Evolutionary conservation across 371 early-diverging fungal genomes (phyloP), one percentile per base, ranked within the genome.

Genomic region (Circinella minor): DNA sequence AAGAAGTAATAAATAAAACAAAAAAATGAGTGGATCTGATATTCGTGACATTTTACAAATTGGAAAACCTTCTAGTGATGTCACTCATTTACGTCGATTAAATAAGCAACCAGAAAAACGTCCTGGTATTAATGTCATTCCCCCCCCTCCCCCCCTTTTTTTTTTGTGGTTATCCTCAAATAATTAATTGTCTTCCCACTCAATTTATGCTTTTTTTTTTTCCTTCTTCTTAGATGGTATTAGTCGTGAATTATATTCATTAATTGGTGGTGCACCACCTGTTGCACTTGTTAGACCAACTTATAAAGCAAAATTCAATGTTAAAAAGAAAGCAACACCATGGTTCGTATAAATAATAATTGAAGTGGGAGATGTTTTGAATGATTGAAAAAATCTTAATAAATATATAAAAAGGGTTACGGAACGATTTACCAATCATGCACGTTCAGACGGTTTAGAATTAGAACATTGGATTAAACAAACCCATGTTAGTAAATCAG

Each of bases 381-480:
- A 18, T n/a, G 37, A 14, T 48, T 66, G 15, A 17, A 49, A 43
- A 61, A n/a, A 15, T 8, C 18, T n/a, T 20, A 34, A 49, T 11
- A 55, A 36, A 15, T n/a, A 20, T 65, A 37, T 57, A 63, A n/a
- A 43, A 13, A 92, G 96, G 95, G 77, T 79, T 11, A 85, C 84
- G 78, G 82, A 83, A 36, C 79, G 88, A 3, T 95, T 95, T 73
- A 81, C 80, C 20, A 93, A 93, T 77, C 89, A 92, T 54, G 94
- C 92, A 6, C 86, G 95, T 73, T 81, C 72, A 4, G 96, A 95
- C 74, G 87, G 83, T 39, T 70, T 95, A 54, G 75, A 77, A 7
- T 73, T 96, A 47, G 76, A 87, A 36, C 94, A 93, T 68, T 96
- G 96, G 95, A 77, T 86, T 46, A 92, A 91, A 65, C 86, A 83